These are phyloP conservation scores for Fusarium solani-melongenae DNA, from an alignment of 2,329 filamentous ascomycete genomes.

Conservation along the genomic window DNA sequence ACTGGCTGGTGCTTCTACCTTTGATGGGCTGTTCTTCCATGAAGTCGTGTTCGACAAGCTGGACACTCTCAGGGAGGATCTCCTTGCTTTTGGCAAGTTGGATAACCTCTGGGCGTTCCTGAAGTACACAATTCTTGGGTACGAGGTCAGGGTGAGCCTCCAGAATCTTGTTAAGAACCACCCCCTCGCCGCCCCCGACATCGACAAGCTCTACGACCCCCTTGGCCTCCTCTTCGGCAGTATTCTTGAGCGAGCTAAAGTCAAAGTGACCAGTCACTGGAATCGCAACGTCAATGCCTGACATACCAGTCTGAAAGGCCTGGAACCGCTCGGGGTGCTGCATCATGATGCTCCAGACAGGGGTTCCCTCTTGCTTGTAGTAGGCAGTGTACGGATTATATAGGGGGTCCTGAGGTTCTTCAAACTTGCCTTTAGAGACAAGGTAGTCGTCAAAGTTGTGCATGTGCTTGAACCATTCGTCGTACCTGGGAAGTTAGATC, in stretches of 20 bases:
- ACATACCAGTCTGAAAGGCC: slow-evolving; percentile 47
- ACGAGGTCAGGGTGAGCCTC: slow-evolving; percentile 42
- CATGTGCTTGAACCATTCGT: slow-evolving; percentile 49
- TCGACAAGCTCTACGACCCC: slow-evolving; percentile 45
- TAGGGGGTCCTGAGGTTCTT: slow-evolving; percentile 44
- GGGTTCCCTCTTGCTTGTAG: slow-evolving; percentile 48
- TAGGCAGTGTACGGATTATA: slow-evolving; percentile 47
- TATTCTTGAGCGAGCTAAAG: slow-evolving; percentile 43
- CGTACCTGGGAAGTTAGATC: slow-evolving; percentile 38
- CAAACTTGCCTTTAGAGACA: slow-evolving; percentile 32
- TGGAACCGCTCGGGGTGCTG: slow-evolving; percentile 44
- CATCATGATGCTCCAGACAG: slow-evolving; percentile 49
- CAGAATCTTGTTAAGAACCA: slow-evolving; percentile 45
- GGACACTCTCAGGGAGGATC: slow-evolving; percentile 30
- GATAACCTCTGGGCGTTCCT: slow-evolving; percentile 43
- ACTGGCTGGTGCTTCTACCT: slow-evolving; percentile 20
- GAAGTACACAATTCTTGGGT: slow-evolving; percentile 40
- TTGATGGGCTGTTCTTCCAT: slow-evolving; percentile 45
- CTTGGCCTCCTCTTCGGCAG: slow-evolving; percentile 16
- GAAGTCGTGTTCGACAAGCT: slow-evolving; percentile 45
- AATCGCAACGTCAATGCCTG: slow-evolving; percentile 48
- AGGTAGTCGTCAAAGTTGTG: slow-evolving; percentile 50
- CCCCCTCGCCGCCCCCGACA: slow-evolving; percentile 46
- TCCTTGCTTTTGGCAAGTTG: slow-evolving; percentile 34
- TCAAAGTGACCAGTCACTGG: slow-evolving; percentile 48